These are phyloP conservation scores for Candida vartiovaarae DNA, from an alignment of 805 yeast species.

Conservation along the genomic window DNA sequence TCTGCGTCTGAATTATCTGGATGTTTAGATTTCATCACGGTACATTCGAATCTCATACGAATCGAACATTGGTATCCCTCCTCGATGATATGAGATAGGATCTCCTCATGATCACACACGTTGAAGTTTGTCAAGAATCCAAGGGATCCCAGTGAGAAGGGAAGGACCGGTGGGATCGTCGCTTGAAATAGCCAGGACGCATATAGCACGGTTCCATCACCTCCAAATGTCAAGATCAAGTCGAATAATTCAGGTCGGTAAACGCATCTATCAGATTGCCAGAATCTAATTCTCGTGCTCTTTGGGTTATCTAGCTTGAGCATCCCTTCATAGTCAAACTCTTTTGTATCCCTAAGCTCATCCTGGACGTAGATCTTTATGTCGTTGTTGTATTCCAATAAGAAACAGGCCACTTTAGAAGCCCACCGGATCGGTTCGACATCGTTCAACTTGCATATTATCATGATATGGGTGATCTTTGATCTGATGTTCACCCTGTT, in stretches of 20 bases:
- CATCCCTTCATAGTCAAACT: slow-evolving; percentile 9
- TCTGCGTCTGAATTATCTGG: slow-evolving; percentile 5
- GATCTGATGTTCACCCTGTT: slow-evolving; percentile 24
- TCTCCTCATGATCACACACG: slow-evolving; percentile 28
- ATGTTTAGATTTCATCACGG: slow-evolving; percentile 31
- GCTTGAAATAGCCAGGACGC: slow-evolving; percentile 55
- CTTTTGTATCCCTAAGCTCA: slow-evolving; percentile 5
- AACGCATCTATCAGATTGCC: slow-evolving; percentile 21
- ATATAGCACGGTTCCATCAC: slow-evolving; percentile 64
- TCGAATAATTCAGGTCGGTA: slow-evolving; percentile 37
- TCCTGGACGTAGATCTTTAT: slow-evolving; percentile 19
- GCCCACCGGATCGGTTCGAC: slow-evolving; percentile 26
- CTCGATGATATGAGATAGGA: slow-evolving; percentile 30
- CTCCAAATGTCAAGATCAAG: slow-evolving; percentile 58
- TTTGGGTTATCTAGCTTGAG: slow-evolving; percentile 3
- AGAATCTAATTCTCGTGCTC: slow-evolving; percentile 14
- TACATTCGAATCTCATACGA: slow-evolving; percentile 45
- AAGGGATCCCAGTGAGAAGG: slow-evolving; percentile 59
- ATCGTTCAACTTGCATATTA: slow-evolving; percentile 26
- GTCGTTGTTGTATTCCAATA: slow-evolving; percentile 14
- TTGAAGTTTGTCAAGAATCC: slow-evolving; percentile 58
- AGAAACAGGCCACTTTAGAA: slow-evolving; percentile 13
- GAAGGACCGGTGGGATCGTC: slow-evolving; percentile 57
- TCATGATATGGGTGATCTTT: slow-evolving; percentile 21
- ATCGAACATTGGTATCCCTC: slow-evolving; percentile 41